phyloP scores from a whole-genome alignment of 2,329 filamentous ascomycete species.

The Bimuria novae-zelandiae region DNA sequence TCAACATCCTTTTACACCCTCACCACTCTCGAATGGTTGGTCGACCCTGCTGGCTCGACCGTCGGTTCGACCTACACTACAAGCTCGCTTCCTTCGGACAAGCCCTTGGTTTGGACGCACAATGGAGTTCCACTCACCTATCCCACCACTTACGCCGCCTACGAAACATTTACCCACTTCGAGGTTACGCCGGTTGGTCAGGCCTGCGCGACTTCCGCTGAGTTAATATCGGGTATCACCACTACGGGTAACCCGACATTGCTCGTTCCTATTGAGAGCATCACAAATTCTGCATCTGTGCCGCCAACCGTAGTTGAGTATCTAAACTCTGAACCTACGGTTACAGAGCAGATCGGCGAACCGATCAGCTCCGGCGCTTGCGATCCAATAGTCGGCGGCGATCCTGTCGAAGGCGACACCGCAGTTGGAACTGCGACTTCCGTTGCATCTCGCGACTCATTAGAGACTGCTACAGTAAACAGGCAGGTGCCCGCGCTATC shows the following conservation, averaged over 20 bases:
- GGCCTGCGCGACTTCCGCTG: conserved; percentile 24
- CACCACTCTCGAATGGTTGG: conserved; percentile 29
- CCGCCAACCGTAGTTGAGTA: conserved; percentile 35
- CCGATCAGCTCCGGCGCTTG: conserved; percentile 36
- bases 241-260: conserved; percentile 34
- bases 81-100: conserved; percentile 14
- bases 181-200: conserved; percentile 26
- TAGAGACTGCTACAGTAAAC: conserved; percentile 2
- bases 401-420: background rate
- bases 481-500: conserved; percentile 4
- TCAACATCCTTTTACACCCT: conserved; percentile 12
- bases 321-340: conserved; percentile 35
- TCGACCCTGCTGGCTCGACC: conserved; percentile 13
- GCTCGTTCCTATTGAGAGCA: conserved; percentile 23
- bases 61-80: conserved; percentile 23
- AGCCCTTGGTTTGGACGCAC: conserved; percentile 34
- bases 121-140: conserved; percentile 33
- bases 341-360: conserved; percentile 34
- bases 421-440: conserved; percentile 9
- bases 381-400: conserved; percentile 35
- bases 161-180: conserved; percentile 35
- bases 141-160: conserved; percentile 39
- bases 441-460: conserved; percentile 6
- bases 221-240: conserved; percentile 25
- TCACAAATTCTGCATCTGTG: conserved; percentile 30